Base-by-base conservation (phyloP, 2,329 filamentous ascomycete species). In the Fusarium sublunatum region DNA sequence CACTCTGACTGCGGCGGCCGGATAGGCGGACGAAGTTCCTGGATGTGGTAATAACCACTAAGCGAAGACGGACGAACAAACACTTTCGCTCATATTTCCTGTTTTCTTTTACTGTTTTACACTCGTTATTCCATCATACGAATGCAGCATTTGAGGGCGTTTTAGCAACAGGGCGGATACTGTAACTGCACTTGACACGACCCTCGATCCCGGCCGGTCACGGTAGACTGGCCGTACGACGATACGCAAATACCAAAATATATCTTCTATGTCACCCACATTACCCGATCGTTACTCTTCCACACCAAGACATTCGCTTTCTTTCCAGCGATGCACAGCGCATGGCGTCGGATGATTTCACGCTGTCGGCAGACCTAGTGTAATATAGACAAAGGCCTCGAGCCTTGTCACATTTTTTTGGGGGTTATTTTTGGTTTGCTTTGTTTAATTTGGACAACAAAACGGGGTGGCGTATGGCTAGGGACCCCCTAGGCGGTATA, bases 361-460 rank as follows among this genome's bases (percentile, higher is more conserved):
- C 43, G 58, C 69, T 57, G 54, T 45, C 43, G 53, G 45, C 51
- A 49, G 47, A 62, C 61, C 56, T 67, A 70, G 59, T 71, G 65
- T 70, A 71, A 71, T 71, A 65, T 70, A 71, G 69, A 67, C 54
- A 56, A 68, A 61, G 58, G 45, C 63, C 48, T 53, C 34, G 19
- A 12, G 58, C 48, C 55, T 67, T 53, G 54, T 64, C 50, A 61
- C 41, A 46, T 58, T 48, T 64, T 65, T 57, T 52, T 56, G 44
- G 43, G 39, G 42, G 45, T 61, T 60, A 34, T 59, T 48, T 68
- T 65, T 46, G 42, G 53, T 61, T 67, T 35, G 39, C 34, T 49
- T 59, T 59, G 59, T 67, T 53, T 46, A 51, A 52, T 60, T 68
- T 65, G 62, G 69, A 70, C 56, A 62, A 54, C 51, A 64, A 70